Evolutionary conservation across 106 monocot species (phyloP), one percentile per base, ranked within the genome.

Genomic region (Iris macrosiphon): DNA sequence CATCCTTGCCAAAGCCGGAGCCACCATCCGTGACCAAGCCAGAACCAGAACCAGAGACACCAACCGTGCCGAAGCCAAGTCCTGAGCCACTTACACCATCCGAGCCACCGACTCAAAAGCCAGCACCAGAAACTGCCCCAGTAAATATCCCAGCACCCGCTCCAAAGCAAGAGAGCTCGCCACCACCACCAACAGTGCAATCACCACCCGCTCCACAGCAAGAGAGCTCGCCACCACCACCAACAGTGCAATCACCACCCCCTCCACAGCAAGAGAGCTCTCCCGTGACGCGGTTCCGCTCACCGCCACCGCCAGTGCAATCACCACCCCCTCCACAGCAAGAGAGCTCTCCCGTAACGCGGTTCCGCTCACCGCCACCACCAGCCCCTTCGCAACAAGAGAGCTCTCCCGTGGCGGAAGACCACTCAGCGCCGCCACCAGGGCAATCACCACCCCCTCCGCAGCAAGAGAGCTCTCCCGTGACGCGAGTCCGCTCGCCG

Each of bases 341-440:
- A 8, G 20, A 37, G 0, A 21, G n/a, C n/a, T n/a, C n/a, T n/a
- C n/a, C n/a, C n/a, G n/a, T n/a, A n/a, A n/a, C n/a, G n/a, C n/a
- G n/a, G n/a, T n/a, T n/a, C n/a, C n/a, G 37, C 34, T 55, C 55
- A 2, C 55, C 55, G 0, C 37, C 55, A 0, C 55, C 55, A 15
- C 1, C 21, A 0, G 46, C 24, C 2, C 21, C 1, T 19, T n/a
- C 45, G 24, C 27, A 49, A 21, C 49, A 49, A 22, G 11, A 24
- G 49, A n/a, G n/a, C n/a, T 27, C 22, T 10, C 26, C 25, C 49
- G 22, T 21, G 22, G 18, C n/a, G n/a, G n/a, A 49, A 6, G 8
- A 0, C 49, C 22, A 13, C 24, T 25, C 49, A 1, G 13, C 49
- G 0, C 49, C 49, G 8, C 20, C 49, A 0, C 49, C 49, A 22